Conservation (phyloP, 108 stramenopile genomes). For the Seminavis robusta region DNA sequence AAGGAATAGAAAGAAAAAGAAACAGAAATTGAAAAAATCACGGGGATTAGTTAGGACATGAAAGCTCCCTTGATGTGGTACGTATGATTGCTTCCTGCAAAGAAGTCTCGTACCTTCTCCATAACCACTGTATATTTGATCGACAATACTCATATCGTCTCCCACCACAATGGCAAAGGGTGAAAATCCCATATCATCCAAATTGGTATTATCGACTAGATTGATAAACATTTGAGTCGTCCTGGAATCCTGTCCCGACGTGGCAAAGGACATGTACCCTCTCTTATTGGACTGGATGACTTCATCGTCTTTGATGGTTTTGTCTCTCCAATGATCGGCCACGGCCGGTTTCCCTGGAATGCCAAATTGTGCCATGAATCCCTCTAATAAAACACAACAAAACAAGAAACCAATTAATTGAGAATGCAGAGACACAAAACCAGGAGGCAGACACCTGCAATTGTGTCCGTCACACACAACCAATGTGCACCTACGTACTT, state of each 20-base stretch:
- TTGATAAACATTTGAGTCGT: conserved; percentile 72
- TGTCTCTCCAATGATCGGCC: conserved; percentile 26
- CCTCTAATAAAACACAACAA: conserved; percentile 24
- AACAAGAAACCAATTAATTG: too few species aligned
- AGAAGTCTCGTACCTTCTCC: too few species aligned
- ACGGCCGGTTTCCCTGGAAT: conserved; percentile 35
- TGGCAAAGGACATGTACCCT: conserved; percentile 48
- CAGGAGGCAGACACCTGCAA: too few species aligned
- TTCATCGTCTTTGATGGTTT: conserved; percentile 33
- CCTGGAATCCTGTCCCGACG: conserved; percentile 43
- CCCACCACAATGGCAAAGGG: conserved; percentile 36
- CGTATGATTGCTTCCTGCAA: too few species aligned
- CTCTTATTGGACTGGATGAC: conserved; percentile 32
- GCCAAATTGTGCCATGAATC: conserved; percentile 74
- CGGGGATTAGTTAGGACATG: too few species aligned
- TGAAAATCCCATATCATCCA: conserved; percentile 34
- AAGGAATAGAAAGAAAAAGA: too few species aligned
- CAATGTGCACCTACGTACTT: too few species aligned
- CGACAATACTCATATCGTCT: conserved; percentile 39
- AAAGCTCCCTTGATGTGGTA: too few species aligned
- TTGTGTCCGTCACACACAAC: too few species aligned
- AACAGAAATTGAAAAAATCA: too few species aligned
- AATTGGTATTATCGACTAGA: conserved; percentile 20
- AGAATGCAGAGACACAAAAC: too few species aligned
- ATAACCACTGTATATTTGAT: conserved; percentile 32